Conservation (phyloP, 2,329 filamentous ascomycete genomes). For the Verruconis gallopava region DNA sequence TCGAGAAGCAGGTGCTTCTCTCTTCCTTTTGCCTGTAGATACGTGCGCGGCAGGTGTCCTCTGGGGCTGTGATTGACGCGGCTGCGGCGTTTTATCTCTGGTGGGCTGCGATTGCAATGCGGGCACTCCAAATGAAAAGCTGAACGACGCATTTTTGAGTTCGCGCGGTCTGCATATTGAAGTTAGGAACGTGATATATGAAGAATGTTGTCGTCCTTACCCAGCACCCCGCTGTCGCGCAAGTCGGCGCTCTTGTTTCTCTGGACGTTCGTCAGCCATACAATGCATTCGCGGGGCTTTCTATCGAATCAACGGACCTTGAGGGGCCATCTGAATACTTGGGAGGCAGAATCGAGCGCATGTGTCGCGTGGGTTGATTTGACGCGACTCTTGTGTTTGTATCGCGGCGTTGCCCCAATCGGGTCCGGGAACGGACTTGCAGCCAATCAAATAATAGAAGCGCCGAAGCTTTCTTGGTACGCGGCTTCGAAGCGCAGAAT, state of each 20-base stretch:
- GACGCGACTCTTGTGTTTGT: no score
- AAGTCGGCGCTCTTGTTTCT: conserved; percentile 40
- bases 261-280: no score
- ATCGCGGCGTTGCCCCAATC: no score
- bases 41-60: conserved; percentile 5
- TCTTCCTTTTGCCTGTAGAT: conserved; percentile 4
- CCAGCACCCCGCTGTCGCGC: conserved; percentile 46
- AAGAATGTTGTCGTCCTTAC: conserved; percentile 25
- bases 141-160: conserved; percentile 36
- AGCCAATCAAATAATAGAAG: no score
- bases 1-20: neutral
- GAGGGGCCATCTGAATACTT: no score
- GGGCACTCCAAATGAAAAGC: conserved; percentile 31
- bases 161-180: conserved; percentile 30
- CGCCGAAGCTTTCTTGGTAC: no score
- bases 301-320: no score
- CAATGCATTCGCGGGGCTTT: no score
- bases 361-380: no score
- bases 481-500: no score
- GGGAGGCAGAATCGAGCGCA: no score
- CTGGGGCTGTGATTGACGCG: neutral
- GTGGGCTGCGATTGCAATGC: conserved; percentile 15
- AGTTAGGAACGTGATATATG: conserved; percentile 19
- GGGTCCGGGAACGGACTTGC: no score
- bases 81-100: conserved; percentile 16